Evolutionary conservation across 2,329 filamentous ascomycete genomes (phyloP), one percentile per base, ranked within the genome.

Genomic region (Tolypocladium capitatum): DNA sequence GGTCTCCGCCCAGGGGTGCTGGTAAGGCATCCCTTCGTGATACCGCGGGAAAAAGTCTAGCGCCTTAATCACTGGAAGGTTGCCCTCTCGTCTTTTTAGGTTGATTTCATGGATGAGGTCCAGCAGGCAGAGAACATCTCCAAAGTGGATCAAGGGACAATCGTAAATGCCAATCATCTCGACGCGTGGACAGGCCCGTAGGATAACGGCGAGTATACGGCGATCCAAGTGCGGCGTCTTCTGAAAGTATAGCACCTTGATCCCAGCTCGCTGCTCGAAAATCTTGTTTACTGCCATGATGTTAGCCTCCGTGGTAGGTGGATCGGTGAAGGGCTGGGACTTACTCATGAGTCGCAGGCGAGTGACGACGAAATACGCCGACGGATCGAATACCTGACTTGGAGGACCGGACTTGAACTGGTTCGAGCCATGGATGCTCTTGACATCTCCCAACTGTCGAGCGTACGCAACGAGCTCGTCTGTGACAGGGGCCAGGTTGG

Each of bases 31-130:
- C 0, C 64, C 63, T 0, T 47, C 27, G 35, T 68, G 54, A 36
- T 58, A 68, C 2, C 53, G 36, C 0, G 65, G 65, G n/a, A 55
- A 61, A 35, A 67, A 66, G 27, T 68, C 65, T 2, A 68, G 52
- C 0, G 49, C 51, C 3, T 50, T 34, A 20, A 68, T 59, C 0
- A 41, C 24, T 0, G 59, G 48, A 3, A 49, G 24, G 0, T 30
- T 32, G 2, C 45, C 13, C 3, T 46, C 21, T 5, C 46, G 46
- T 0, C 65, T 58, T 3, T 52, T 38, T 13, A 33, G 7, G 40
- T 68, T 68, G 40, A 68, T 52, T 40, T 68, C 63, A 31, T 60
- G 46, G 20, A 68, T 64, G 2, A 67, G 49, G 45, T 68, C 64
- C 1, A 68, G 52, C 0, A 68, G 46, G 11, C 52, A 56, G 1